Evolutionary conservation across 495 filamentous ascomycete species (phyloP).

Genomic region (Recurvomyces mirabilis): DNA sequence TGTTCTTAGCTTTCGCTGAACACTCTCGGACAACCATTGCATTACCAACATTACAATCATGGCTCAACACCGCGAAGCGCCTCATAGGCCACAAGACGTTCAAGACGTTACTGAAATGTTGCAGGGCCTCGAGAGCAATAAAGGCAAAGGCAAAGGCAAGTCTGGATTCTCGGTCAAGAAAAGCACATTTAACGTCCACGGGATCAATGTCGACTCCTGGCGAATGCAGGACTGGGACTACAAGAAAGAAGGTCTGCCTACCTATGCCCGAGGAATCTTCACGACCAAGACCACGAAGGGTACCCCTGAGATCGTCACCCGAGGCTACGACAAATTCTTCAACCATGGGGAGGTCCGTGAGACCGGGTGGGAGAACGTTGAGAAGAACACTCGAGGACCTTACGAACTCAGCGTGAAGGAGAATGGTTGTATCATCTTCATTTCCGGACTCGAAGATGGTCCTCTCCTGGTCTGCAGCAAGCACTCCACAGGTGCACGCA

Average conservation of each 20-base stretch:
- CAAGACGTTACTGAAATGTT: constrained; percentile 53
- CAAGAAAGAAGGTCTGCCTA: constrained; percentile 72
- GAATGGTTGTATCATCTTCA: constrained; percentile 98
- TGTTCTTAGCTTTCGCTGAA: no score
- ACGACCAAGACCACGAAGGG: constrained; percentile 55
- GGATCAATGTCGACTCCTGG: constrained; percentile 77
- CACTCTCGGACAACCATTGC: no score
- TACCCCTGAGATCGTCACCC: constrained; percentile 61
- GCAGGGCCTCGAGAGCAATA: constrained; percentile 41
- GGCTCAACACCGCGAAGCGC: constrained; percentile 33
- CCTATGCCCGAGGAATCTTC: constrained; percentile 86
- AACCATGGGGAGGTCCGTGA: constrained; percentile 68
- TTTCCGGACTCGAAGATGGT: constrained; percentile 78
- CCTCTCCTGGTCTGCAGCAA: constrained; percentile 92
- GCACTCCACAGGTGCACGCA: constrained; percentile 75
- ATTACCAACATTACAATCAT: no score
- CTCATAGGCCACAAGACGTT: constrained; percentile 53
- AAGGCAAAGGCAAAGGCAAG: constrained; percentile 33
- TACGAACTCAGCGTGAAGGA: constrained; percentile 96
- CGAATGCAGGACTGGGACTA: constrained; percentile 90
- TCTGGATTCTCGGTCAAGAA: constrained; percentile 57
- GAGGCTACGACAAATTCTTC: constrained; percentile 99
- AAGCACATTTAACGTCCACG: constrained; percentile 55
- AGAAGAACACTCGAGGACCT: constrained; percentile 65
- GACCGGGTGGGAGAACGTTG: constrained; percentile 74